These are phyloP conservation scores for Heliamphora exappendiculata DNA, from an alignment of 148 eudicot species.

Conservation along the genomic window DNA sequence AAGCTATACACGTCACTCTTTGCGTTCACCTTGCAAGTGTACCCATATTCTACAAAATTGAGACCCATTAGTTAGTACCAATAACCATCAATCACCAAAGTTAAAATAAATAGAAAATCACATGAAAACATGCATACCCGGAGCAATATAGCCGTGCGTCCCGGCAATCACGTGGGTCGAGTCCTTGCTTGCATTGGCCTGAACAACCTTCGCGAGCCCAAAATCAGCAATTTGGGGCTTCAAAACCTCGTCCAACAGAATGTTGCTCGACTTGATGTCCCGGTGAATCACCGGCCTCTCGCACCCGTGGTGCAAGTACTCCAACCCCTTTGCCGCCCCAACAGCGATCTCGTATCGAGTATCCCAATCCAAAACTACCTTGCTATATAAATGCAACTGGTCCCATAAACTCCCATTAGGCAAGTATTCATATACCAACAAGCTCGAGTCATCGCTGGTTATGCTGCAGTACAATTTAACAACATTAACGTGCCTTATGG, in stretches of 20 bases:
- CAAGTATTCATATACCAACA: slow-evolving; percentile 14
- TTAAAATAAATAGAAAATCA: not conserved
- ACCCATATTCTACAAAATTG: slow-evolving; percentile 67
- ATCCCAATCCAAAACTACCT: slow-evolving; percentile 14
- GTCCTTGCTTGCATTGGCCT: slow-evolving; percentile 1
- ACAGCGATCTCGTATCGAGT: slow-evolving; percentile 13
- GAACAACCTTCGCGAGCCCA: slow-evolving; percentile 16
- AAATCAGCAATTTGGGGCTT: slow-evolving; percentile 17
- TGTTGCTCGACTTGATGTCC: slow-evolving; percentile 15
- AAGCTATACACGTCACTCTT: slow-evolving; percentile 91
- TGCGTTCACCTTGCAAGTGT: slow-evolving; percentile 73
- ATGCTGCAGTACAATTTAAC: slow-evolving; percentile 16
- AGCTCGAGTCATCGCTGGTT: slow-evolving; percentile 17
- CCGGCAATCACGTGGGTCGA: slow-evolving; percentile 17
- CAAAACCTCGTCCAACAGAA: slow-evolving; percentile 15
- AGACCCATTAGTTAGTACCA: not conserved
- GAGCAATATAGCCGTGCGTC: slow-evolving; percentile 19
- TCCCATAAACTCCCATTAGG: slow-evolving; percentile 20
- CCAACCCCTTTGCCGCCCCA: slow-evolving; percentile 18
- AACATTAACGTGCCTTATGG: slow-evolving; percentile 14
- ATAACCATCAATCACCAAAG: too few species aligned
- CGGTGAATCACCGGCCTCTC: slow-evolving; percentile 15
- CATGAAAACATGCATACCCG: not conserved
- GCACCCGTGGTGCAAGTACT: slow-evolving; percentile 18
- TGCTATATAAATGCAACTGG: not conserved